phyloP scores from a whole-genome alignment of 768 basidiomycete genomes.

The Leccinum variicolor region DNA sequence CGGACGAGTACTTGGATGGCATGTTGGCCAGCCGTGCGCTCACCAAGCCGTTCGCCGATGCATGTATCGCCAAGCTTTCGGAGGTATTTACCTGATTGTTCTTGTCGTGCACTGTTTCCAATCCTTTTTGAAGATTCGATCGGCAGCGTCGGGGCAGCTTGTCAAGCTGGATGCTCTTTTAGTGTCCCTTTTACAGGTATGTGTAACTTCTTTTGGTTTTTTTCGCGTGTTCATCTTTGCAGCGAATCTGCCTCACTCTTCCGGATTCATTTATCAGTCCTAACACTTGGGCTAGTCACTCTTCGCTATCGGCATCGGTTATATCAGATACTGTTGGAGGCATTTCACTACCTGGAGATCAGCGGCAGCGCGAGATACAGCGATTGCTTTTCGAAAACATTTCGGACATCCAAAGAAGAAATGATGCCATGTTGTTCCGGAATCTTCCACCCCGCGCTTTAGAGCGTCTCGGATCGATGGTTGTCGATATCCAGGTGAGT shows the following conservation, averaged over 20 bases:
- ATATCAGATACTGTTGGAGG: constrained; percentile 42
- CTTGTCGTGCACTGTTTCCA: not conserved
- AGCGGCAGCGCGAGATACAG: constrained; percentile 41
- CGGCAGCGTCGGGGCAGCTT: constrained; percentile 55
- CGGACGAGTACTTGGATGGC: constrained; percentile 75
- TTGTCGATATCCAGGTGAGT: constrained; percentile 47
- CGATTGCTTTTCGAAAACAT: constrained; percentile 55
- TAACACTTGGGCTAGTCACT: constrained; percentile 58
- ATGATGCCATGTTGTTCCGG: constrained; percentile 76
- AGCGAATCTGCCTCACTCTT: constrained; percentile 69
- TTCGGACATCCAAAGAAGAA: constrained; percentile 68
- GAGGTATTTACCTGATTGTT: constrained; percentile 45
- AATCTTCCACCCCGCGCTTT: constrained; percentile 61
- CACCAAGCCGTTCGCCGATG: constrained; percentile 66
- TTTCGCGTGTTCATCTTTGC: constrained; percentile 1
- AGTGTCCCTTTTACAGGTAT: constrained; percentile 59
- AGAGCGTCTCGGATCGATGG: constrained; percentile 59
- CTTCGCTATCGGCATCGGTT: constrained; percentile 34
- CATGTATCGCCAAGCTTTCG: constrained; percentile 59
- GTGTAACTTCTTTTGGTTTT: constrained; percentile 6
- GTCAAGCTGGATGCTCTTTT: constrained; percentile 50
- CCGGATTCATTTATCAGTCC: constrained; percentile 78
- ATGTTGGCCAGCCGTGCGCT: constrained; percentile 66
- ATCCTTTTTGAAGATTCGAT: constrained; percentile 45
- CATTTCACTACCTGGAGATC: constrained; percentile 14